Evolutionary conservation across 2,329 filamentous ascomycete species (phyloP).

Genomic region (Apiospora saccharicola): DNA sequence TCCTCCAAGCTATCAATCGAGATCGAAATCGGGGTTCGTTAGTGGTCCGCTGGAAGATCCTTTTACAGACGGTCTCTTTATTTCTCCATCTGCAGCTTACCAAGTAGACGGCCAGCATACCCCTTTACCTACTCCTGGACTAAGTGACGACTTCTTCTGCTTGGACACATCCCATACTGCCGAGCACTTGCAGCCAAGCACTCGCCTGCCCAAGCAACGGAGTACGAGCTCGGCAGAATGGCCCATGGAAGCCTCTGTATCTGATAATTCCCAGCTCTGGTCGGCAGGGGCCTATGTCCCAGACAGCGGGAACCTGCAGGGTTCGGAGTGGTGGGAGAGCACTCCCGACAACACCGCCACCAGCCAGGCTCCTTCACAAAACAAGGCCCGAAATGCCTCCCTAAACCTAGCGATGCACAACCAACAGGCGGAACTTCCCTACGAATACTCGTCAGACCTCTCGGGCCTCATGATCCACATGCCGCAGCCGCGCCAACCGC

Average conservation of each 20-base stretch:
- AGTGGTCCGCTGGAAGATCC: conserved; percentile 42
- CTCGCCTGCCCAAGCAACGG: conserved; percentile 31
- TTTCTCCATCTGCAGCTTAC: background rate
- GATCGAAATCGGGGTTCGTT: conserved; percentile 35
- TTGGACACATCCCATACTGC: conserved; percentile 29
- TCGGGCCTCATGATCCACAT: conserved; percentile 62
- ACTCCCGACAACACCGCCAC: conserved; percentile 20
- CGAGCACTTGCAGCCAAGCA: conserved; percentile 28
- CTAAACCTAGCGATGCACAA: conserved; percentile 51
- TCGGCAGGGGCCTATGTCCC: conserved; percentile 30
- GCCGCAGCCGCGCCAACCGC: conserved; percentile 53
- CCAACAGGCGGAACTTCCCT: conserved; percentile 50
- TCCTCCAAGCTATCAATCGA: conserved; percentile 29
- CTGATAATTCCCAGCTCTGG: conserved; percentile 32
- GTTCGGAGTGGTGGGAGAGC: conserved; percentile 39
- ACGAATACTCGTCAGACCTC: conserved; percentile 47
- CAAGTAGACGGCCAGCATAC: background rate
- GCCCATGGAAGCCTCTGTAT: conserved; percentile 42
- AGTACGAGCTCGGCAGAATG: conserved; percentile 42
- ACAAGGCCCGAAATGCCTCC: conserved; percentile 37
- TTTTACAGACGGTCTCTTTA: conserved; percentile 30
- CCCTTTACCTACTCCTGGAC: background rate
- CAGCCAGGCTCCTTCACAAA: conserved; percentile 5
- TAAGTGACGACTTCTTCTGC: conserved; percentile 33
- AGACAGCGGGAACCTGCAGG: conserved; percentile 31